phyloP scores from a whole-genome alignment of 768 basidiomycete species.

The Trametes coccinea region DNA sequence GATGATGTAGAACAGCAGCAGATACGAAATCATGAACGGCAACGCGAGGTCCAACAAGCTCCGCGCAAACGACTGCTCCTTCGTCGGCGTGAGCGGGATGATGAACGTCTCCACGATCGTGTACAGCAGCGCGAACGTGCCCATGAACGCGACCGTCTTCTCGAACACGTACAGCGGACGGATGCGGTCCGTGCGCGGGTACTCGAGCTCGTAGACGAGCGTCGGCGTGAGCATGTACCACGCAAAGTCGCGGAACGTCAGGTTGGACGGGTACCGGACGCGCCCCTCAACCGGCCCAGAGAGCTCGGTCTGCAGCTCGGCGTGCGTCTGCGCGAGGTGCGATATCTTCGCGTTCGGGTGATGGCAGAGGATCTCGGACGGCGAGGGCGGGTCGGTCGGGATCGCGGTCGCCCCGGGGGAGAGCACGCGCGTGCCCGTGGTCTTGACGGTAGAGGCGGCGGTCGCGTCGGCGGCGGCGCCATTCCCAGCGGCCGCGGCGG shows the following conservation, averaged over 20 bases:
- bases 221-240: conserved; percentile 89
- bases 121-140: conserved; percentile 92
- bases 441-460: conserved; percentile 11
- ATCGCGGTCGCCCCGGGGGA: conserved; percentile 18
- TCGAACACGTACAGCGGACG: conserved; percentile 77
- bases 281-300: conserved; percentile 64
- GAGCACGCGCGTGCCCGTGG: conserved; percentile 26
- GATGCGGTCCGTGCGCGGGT: conserved; percentile 83
- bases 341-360: conserved; percentile 70
- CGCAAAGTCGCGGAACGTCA: conserved; percentile 78
- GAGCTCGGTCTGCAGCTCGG: conserved; percentile 76
- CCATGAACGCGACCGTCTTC: conserved; percentile 83
- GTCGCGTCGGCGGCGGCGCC: neutral
- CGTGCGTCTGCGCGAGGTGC: conserved; percentile 70
- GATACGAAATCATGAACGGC: conserved; percentile 92
- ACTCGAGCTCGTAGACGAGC: conserved; percentile 95
- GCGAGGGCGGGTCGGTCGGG: conserved; percentile 22
- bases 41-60: conserved; percentile 84
- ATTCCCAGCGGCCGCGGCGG: neutral
- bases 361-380: conserved; percentile 50
- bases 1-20: conserved; percentile 83
- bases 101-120: conserved; percentile 95
- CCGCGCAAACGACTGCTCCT: conserved; percentile 70
- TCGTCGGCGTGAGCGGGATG: conserved; percentile 72
- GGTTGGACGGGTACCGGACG: conserved; percentile 82